Evolutionary conservation across 2,329 filamentous ascomycete genomes (phyloP).

Genomic region (Neofusicoccum sp.): DNA sequence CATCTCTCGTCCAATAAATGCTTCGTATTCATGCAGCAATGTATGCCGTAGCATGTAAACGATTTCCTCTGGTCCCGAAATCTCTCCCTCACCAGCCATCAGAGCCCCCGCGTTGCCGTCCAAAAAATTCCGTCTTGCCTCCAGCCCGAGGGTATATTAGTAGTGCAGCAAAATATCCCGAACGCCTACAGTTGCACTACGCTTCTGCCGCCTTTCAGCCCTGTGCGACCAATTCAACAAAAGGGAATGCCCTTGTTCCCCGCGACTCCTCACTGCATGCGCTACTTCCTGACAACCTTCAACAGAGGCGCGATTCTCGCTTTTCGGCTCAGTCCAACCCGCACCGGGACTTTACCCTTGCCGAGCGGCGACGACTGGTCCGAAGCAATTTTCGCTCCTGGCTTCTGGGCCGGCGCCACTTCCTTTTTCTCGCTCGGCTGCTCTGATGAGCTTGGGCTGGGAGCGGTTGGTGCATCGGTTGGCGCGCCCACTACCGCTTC

Average conservation of each 20-base stretch:
- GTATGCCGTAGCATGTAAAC: slow-evolving; percentile 15
- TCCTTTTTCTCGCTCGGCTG: slow-evolving; percentile 10
- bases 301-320: slow-evolving; percentile 52
- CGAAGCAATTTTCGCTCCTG: slow-evolving; percentile 24
- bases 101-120: background rate
- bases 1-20: background rate
- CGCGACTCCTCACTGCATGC: background rate
- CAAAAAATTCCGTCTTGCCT: background rate
- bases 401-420: background rate
- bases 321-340: slow-evolving; percentile 54
- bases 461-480: background rate
- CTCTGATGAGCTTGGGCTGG: background rate
- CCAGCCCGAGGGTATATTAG: slow-evolving; percentile 7
- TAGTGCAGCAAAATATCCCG: background rate
- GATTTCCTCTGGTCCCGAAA: background rate
- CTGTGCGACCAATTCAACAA: background rate
- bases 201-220: background rate
- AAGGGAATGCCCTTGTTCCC: background rate
- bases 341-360: slow-evolving; percentile 46
- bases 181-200: background rate
- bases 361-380: slow-evolving; percentile 29
- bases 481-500: background rate
- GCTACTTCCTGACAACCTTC: slow-evolving; percentile 50
- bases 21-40: slow-evolving; percentile 2
- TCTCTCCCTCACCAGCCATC: background rate